phyloP scores from a whole-genome alignment of 192 early-diverging fungal species.

The Ambispora gerdemannii region DNA sequence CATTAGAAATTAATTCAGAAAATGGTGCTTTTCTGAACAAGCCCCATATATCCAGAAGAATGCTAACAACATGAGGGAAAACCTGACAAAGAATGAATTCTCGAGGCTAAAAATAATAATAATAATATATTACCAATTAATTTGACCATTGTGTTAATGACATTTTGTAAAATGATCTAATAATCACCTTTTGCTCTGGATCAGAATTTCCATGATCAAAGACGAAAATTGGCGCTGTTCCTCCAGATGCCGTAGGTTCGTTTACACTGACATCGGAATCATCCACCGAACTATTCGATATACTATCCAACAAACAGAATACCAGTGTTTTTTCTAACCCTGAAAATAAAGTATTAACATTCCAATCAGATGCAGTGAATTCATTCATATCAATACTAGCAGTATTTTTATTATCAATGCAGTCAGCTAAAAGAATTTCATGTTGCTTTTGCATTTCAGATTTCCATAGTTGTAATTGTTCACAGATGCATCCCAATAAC shows the following conservation, averaged over 20 bases:
- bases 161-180: background rate
- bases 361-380: constrained; percentile 37
- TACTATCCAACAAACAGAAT: constrained; percentile 48
- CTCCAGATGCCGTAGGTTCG: background rate
- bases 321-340: constrained; percentile 58
- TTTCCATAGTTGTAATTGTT: constrained; percentile 49
- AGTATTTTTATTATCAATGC: background rate
- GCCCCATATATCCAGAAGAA: constrained; percentile 51
- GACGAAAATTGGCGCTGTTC: background rate
- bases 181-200: constrained; percentile 30
- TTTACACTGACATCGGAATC: constrained; percentile 10
- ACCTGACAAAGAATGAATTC: constrained; percentile 47
- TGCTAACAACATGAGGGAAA: constrained; percentile 45
- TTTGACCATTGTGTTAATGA: background rate
- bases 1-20: constrained; percentile 23
- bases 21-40: constrained; percentile 32
- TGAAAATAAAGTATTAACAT: constrained; percentile 50
- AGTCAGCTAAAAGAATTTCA: background rate
- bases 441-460: constrained; percentile 12
- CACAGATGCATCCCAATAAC: constrained; percentile 57
- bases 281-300: constrained; percentile 33
- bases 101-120: constrained; percentile 37
- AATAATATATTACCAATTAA: background rate
- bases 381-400: background rate
- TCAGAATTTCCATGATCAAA: constrained; percentile 11